These are phyloP conservation scores for Tritrichomonas foetus DNA, from an alignment of 208 protist genomes.

Conservation along the genomic window DNA sequence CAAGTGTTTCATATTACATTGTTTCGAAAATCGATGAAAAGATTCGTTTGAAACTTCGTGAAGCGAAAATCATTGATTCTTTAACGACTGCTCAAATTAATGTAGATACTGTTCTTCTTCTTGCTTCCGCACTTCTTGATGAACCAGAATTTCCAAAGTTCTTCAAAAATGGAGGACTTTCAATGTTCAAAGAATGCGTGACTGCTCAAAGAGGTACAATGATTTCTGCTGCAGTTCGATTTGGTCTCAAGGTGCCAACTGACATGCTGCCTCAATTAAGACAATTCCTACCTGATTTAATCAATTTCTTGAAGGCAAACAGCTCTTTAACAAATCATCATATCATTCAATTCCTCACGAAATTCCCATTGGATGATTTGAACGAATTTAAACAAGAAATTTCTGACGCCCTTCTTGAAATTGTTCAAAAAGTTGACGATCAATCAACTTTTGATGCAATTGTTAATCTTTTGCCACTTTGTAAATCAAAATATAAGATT, in stretches of 20 bases:
- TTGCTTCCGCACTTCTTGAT: neutral
- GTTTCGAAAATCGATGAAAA: neutral
- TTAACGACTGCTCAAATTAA: neutral
- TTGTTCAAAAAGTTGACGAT: neutral
- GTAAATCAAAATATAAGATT: neutral
- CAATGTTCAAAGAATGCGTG: neutral
- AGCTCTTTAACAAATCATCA: neutral
- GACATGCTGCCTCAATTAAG: neutral
- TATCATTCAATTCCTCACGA: neutral
- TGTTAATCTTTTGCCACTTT: neutral
- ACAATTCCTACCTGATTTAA: neutral
- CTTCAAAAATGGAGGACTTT: neutral
- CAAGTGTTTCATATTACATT: neutral
- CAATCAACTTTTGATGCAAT: conserved; percentile 24
- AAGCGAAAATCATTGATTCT: neutral
- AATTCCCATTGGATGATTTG: neutral
- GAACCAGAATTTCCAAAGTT: neutral
- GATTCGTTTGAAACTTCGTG: neutral
- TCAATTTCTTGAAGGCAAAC: neutral
- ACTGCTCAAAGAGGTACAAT: neutral
- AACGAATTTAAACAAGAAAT: neutral
- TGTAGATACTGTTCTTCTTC: neutral
- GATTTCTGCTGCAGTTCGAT: neutral
- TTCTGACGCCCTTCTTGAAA: neutral
- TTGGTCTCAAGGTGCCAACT: neutral